Evolutionary conservation across 768 basidiomycete species (phyloP), one percentile per base, ranked within the genome.

Genomic region (Suillus plorans): DNA sequence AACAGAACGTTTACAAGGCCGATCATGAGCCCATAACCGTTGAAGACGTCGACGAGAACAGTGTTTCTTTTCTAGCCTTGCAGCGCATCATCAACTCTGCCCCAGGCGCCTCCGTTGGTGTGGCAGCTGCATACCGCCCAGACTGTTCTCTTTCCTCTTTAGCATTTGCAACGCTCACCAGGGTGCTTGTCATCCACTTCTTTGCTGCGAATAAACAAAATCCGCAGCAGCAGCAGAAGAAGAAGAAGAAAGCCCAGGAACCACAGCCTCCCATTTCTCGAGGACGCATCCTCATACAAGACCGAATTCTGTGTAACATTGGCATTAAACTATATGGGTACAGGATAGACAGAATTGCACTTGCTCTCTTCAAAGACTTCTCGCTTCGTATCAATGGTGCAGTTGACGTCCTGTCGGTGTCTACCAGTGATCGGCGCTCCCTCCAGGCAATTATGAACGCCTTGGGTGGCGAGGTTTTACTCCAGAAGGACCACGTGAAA

Each of bases 321-420:
- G 39, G 65, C 2, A 62, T 73, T 34, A 67, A 62, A 18, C 84
- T 82, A 64, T 72, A 76, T 57, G 78, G 80, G 0, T 83, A 86
- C 53, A 70, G 72, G 41, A 82, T 84, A 83, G 85, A 85, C 66
- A 76, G 73, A 45, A 67, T 86, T 1, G 76, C 79, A 0, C 65
- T 77, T 5, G 73, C 82, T 2, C 67, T 87, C 18, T 76, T 74
- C 68, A 53, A 71, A 10, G 85, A 86, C 63, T 55, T 78, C 8
- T 74, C 70, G 0, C 60, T 83, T 12, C 71, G 69, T 10, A 76
- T 84, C 14, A 62, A 58, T 14, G 63, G 63, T 14, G 84, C 72
- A 1, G 76, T 83, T 34, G 83, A 86, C 56, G 66, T 85, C 59
- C 66, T 82, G 8, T 83, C 84, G 0, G 60, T 74, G 2, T 56